Conservation (phyloP, 306 rosid genomes). For the Carpinus fangiana region DNA sequence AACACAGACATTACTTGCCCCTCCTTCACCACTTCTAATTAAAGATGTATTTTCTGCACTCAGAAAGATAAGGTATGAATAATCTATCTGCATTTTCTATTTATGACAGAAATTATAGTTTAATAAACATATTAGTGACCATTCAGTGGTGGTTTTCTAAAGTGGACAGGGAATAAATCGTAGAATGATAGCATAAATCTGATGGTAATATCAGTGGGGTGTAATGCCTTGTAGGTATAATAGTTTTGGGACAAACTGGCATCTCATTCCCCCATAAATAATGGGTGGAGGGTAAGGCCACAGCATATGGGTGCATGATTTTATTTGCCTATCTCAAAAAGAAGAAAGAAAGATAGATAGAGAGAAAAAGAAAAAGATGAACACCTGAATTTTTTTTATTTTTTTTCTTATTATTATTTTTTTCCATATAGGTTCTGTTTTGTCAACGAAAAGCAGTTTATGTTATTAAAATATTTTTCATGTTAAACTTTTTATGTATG, state of each 20-base stretch:
- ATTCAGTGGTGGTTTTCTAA: constrained; percentile 15
- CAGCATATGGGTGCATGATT: neutral
- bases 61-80: constrained; percentile 67
- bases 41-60: constrained; percentile 74
- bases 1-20: constrained; percentile 81
- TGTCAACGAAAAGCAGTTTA: neutral
- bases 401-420: too few species aligned
- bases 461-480: neutral
- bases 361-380: neutral
- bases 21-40: constrained; percentile 74
- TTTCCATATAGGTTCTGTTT: neutral
- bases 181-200: neutral
- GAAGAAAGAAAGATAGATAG: too few species aligned
- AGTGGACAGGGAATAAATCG: neutral
- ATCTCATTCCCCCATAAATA: neutral
- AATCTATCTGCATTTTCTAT: constrained; percentile 16
- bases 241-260: neutral
- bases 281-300: neutral
- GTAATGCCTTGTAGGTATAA: neutral
- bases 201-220: neutral
- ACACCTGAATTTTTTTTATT: neutral
- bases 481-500: neutral
- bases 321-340: neutral
- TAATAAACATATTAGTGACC: constrained; percentile 7
- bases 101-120: constrained; percentile 2